These are phyloP conservation scores for Cicer yamashitae DNA, from an alignment of 306 rosid species.

Conservation along the genomic window DNA sequence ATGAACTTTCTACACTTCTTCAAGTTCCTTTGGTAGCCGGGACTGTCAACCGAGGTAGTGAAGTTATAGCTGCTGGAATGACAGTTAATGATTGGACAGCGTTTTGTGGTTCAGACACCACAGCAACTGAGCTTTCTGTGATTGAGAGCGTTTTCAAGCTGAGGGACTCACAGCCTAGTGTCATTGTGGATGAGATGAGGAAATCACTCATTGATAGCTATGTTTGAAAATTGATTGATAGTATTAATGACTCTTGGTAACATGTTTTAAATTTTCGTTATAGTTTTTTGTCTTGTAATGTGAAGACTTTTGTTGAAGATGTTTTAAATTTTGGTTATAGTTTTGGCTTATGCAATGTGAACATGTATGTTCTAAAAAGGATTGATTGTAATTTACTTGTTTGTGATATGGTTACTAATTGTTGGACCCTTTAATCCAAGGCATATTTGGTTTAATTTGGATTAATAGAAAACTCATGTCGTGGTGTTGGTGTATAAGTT, in stretches of 20 bases:
- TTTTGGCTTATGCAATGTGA: constrained; percentile 2
- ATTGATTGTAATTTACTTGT: not conserved
- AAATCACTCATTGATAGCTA: constrained; percentile 81
- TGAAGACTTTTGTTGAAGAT: not conserved
- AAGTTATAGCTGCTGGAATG: constrained; percentile 86
- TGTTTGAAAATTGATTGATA: constrained; percentile 54
- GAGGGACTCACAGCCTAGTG: constrained; percentile 83
- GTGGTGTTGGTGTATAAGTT: no score
- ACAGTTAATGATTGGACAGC: constrained; percentile 94
- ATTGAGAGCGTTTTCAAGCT: constrained; percentile 90
- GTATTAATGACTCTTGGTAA: not conserved
- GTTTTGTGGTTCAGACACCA: constrained; percentile 92
- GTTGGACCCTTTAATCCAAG: not conserved
- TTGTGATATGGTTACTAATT: not conserved
- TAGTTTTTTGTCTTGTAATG: not conserved
- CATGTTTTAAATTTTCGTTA: not conserved
- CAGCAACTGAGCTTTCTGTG: constrained; percentile 91
- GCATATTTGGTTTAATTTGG: not conserved
- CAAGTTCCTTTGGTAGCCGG: constrained; percentile 97
- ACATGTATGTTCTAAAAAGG: not conserved
- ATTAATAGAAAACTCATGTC: not conserved
- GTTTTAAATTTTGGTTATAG: constrained; percentile 31
- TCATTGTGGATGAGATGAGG: constrained; percentile 90
- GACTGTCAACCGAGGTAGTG: constrained; percentile 89
- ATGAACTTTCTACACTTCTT: constrained; percentile 92